Base-by-base conservation (phyloP, 352 stramenopile species). In the Globisporangium mamillatum region DNA sequence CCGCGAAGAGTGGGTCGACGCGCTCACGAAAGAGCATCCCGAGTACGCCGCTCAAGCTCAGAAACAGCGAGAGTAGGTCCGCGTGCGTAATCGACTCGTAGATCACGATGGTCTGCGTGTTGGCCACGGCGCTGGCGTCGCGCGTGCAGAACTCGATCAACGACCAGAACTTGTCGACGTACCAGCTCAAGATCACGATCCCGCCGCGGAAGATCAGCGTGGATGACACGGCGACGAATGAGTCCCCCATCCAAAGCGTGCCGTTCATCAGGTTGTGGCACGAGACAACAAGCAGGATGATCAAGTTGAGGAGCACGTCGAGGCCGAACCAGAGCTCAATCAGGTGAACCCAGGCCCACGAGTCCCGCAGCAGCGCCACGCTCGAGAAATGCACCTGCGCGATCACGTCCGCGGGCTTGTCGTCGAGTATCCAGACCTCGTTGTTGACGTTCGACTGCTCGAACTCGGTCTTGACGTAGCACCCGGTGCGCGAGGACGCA, bases 201-300 rank as follows among this genome's bases (percentile, higher is more conserved):
- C 76, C 34, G 0, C 75, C 76, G 12, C 78, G 75, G 22, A 76
- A 66, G 4, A 80, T 29, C 6, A 86, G 64, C 52, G 68, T 68
- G 9, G 58, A 69, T 0, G 78, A 83, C 32, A 86, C 73, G 5
- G 66, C 68, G 3, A 77, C 71, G 48, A 83, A 81, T 6, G 72
- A 70, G 46, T 86, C 78, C 3, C 78, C 78, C 5, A 86, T 66
- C 78, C 77, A 84, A 52, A 82, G 48, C 32, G 68, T 66, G 1
- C 75, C 71, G 20, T 63, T 60, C 2, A 61, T 69, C 24, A 73
- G 48, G 27, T 79, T 78, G 56, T 69, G 75, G 10, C 71, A 78
- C 6, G 72, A 71, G 0, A 86, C 66, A 38, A 86, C 69, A 2
- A 73, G 25, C 24, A 83, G 27, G 2, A 83, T 61, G 14, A 68